Evolutionary conservation across 2,329 filamentous ascomycete genomes (phyloP).

Genomic region (Claviceps capensis): DNA sequence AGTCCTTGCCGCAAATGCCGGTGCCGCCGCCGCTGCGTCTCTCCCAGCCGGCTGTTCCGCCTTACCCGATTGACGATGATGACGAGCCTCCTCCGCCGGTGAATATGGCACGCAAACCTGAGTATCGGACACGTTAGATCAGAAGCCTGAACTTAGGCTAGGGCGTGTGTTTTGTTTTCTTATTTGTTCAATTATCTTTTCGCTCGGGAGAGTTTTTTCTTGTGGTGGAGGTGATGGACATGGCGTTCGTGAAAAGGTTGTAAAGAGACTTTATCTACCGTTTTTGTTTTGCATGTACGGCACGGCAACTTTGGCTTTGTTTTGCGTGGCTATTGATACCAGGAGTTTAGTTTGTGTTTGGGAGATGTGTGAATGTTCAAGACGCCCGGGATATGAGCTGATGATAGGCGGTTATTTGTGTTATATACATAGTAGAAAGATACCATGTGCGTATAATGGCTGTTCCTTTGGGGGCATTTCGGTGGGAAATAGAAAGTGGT

Average conservation of each 20-base stretch:
- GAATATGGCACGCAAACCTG: constrained; percentile 77
- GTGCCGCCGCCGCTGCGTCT: constrained; percentile 13
- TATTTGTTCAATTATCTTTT: not conserved
- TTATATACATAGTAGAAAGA: too few species aligned
- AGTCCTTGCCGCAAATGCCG: constrained; percentile 13
- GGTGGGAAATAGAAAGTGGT: too few species aligned
- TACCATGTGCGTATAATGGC: too few species aligned
- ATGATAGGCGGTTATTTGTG: not conserved
- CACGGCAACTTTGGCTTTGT: not conserved
- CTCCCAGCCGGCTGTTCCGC: constrained; percentile 34
- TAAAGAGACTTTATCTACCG: not conserved
- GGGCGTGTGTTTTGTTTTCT: not conserved
- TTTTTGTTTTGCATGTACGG: not conserved
- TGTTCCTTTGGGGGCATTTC: too few species aligned
- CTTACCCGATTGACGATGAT: constrained; percentile 69
- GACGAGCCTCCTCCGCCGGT: constrained; percentile 63
- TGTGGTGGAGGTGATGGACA: not conserved
- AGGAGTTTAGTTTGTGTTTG: not conserved
- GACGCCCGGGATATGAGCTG: not conserved
- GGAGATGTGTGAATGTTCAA: not conserved
- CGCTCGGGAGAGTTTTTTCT: not conserved
- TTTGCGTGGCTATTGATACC: not conserved
- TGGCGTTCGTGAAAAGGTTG: not conserved
- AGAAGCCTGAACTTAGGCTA: not conserved
- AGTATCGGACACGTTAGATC: constrained; percentile 33